Evolutionary conservation across 148 eudicot genomes (phyloP).

Genomic region (Hydrangea macrophylla): DNA sequence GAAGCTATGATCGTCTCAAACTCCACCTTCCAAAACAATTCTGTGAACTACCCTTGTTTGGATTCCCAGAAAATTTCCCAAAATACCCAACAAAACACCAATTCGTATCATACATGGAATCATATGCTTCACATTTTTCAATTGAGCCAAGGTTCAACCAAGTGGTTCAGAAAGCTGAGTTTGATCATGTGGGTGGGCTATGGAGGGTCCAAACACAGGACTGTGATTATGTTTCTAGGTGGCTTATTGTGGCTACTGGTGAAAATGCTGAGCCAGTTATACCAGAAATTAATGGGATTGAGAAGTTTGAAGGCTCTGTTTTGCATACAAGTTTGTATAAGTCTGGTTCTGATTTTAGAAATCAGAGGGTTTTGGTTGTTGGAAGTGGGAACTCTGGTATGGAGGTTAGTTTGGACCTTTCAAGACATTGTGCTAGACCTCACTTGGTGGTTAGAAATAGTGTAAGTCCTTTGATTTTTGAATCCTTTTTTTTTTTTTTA

Average conservation of each 20-base stretch:
- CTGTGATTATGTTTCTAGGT: constrained; percentile 40
- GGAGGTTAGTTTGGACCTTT: constrained; percentile 89
- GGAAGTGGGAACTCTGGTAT: constrained; percentile 98
- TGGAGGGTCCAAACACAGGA: constrained; percentile 62
- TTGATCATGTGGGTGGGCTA: constrained; percentile 20
- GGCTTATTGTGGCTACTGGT: constrained; percentile 90
- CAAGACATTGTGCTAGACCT: constrained; percentile 65
- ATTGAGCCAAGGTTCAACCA: constrained; percentile 60
- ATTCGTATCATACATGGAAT: constrained; percentile 72
- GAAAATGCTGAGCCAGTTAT: constrained; percentile 83
- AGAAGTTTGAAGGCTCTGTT: constrained; percentile 53
- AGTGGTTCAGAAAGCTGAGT: constrained; percentile 46
- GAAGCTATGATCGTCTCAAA: constrained; percentile 79
- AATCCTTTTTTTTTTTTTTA: background rate
- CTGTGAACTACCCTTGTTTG: constrained; percentile 72
- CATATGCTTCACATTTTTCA: constrained; percentile 58
- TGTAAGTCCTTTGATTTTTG: constrained; percentile 65
- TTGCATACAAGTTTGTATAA: constrained; percentile 76
- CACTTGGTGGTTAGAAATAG: constrained; percentile 80
- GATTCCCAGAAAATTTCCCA: constrained; percentile 62
- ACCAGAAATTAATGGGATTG: constrained; percentile 75
- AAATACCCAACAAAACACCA: constrained; percentile 75
- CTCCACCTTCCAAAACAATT: constrained; percentile 85
- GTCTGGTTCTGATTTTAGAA: constrained; percentile 45
- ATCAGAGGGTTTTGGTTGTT: constrained; percentile 68